Base-by-base conservation (phyloP, 106 monocot species). In the Narthecium ossifragum region DNA sequence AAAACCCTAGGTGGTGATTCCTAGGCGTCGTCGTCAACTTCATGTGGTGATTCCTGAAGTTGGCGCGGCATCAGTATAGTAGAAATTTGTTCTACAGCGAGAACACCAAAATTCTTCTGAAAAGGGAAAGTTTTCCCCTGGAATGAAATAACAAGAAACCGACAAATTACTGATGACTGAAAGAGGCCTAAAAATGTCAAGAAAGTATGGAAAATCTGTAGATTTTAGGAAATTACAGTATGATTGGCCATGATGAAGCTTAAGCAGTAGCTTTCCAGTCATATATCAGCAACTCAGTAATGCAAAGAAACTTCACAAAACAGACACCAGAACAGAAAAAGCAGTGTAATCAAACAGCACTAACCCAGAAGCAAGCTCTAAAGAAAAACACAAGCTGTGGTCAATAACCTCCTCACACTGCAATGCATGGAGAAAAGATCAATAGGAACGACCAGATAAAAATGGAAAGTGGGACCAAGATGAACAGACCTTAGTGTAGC, bases 251-350 rank as follows among this genome's bases (percentile, higher is more conserved):
- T 87, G 21, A 98, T 91, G 69, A 81, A 98, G 72, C 72, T 98
- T 98, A 57, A 98, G 90, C 38, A 98, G 73, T n/a, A 98, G 73
- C 45, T 98, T 98, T 64, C 96, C 96, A 69, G 96, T 91, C 96
- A 98, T 98, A 63, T 87, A 98, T 23, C 96, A 91, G 79, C 59
- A 74, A 70, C 14, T n/a, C 14, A 76, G n/a, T n/a, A n/a, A n/a
- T n/a, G n/a, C n/a, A n/a, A n/a, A n/a, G n/a, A n/a, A n/a, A n/a
- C n/a, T n/a, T n/a, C n/a, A n/a, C n/a, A n/a, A n/a, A 59, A 60
- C 13, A 46, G 15, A 56, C 6, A 20, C 30, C 43, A 25, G 18
- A 56, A 55, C 8, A 53, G 1, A 26, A 23, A 12, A 51, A 52
- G 24, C 20, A 33, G 18, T 41, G 34, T 45, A 25, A 34, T 24